Base-by-base conservation (phyloP, 371 early-diverging fungal genomes). In the Nematocida parisii region DNA sequence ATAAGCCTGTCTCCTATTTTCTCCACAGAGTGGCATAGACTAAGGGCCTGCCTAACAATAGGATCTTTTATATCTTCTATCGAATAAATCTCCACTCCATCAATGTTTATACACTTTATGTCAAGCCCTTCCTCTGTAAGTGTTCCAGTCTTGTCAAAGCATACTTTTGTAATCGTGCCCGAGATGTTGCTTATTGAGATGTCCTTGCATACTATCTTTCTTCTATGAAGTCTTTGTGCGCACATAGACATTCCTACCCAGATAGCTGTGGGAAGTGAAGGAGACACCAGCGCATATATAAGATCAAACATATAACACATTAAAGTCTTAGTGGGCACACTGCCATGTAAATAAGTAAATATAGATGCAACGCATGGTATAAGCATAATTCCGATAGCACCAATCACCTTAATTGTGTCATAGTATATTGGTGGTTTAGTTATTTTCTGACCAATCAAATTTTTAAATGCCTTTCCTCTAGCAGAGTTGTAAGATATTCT, bases 141-240 rank as follows among this genome's bases (percentile, higher is more conserved):
- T 4, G 98, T 99, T 1, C 98, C 98, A 4, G 98, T 98, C 87
- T 99, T 99, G 88, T 99, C 99, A 89, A 98, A 98, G 81, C 94
- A 92, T 89, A 94, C 93, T 47, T 93, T 90, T 82, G 96, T 92
- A 60, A 97, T 87, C 81, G 93, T 93, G 52, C 98, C 98, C 50
- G 95, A 91, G 72, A 95, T 90, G 84, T 95, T 95, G 58, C 98
- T 94, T 18, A 94, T 89, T 3, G 94, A 91, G 1, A 95, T 94
- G 56, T 92, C 91, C 68, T 92, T 96, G 85, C 97, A 96, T 86
- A 90, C 93, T 66, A 98, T 95, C 27, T 90, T 90, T n/a, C 88
- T 77, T 61, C 90, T 89, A 67, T 91, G 91, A 50, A 99, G 87
- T 24, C 97, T 90, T 2, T 88, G 84, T 24, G 94, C 91, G 24